phyloP scores from a whole-genome alignment of 192 early-diverging fungal species.

The Jimgerdemannia lactiflua region DNA sequence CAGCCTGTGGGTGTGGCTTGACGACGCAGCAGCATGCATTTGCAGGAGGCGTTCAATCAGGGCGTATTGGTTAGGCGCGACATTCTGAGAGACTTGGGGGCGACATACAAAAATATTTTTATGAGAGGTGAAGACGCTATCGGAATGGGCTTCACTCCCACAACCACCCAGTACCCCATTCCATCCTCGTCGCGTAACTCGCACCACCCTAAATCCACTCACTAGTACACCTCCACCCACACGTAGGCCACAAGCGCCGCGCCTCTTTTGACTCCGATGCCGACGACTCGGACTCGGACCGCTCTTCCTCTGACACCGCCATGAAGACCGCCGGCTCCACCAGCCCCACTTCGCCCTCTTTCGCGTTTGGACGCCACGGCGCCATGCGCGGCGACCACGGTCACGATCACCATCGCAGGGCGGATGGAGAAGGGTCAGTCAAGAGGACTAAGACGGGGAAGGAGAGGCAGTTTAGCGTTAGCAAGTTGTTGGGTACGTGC shows the following conservation, averaged over 20 bases:
- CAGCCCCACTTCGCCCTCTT: neutral
- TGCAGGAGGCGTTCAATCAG: too few relatives aligned
- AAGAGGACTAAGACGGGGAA: slow-evolving; percentile 28
- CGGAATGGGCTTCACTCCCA: too few relatives aligned
- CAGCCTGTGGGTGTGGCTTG: too few relatives aligned
- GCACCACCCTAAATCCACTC: too few relatives aligned
- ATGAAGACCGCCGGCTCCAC: slow-evolving; percentile 15
- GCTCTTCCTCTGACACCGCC: slow-evolving; percentile 15
- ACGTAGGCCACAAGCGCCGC: slow-evolving; percentile 28
- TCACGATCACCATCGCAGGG: neutral
- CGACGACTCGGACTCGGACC: neutral
- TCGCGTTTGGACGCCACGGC: neutral
- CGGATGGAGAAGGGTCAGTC: slow-evolving; percentile 21
- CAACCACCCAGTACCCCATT: too few relatives aligned
- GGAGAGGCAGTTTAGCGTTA: slow-evolving; percentile 26
- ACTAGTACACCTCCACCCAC: too few relatives aligned
- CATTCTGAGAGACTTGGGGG: too few relatives aligned
- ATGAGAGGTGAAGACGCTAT: too few relatives aligned
- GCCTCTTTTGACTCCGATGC: slow-evolving; percentile 7
- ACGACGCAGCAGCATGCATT: too few relatives aligned
- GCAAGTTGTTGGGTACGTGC: slow-evolving; percentile 26
- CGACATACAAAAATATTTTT: too few relatives aligned
- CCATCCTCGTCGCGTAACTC: too few relatives aligned
- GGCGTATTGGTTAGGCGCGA: too few relatives aligned
- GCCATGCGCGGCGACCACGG: neutral